Evolutionary conservation across 768 basidiomycete genomes (phyloP).

Genomic region (Lactarius deliciosus): DNA sequence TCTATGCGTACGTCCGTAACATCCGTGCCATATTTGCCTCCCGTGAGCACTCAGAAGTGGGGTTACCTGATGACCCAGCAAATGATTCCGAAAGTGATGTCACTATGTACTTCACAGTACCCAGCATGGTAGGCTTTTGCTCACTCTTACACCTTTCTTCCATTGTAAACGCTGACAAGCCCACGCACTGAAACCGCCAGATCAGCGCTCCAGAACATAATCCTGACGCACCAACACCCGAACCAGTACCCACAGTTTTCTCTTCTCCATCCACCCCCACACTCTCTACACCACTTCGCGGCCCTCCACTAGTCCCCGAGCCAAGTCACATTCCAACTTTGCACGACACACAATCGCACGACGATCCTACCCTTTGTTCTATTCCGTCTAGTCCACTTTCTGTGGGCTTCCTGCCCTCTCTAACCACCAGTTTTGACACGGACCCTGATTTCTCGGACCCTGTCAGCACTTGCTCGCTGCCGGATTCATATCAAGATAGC

Average conservation of each 20-base stretch:
- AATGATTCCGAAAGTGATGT: too few species aligned
- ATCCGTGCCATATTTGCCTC: too few species aligned
- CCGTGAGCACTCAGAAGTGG: too few species aligned
- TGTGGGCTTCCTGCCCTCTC: constrained; percentile 1
- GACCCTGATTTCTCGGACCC: constrained; percentile 2
- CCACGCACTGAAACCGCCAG: constrained; percentile 6
- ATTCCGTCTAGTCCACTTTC: constrained; percentile 11
- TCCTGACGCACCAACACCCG: not conserved
- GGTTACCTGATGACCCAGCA: too few species aligned
- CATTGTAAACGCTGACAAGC: constrained; percentile 25
- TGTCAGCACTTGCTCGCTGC: not conserved
- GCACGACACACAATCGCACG: constrained; percentile 8
- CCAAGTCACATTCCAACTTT: not conserved
- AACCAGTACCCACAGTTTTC: not conserved
- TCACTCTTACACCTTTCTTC: not conserved
- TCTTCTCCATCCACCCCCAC: not conserved
- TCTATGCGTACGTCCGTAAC: too few species aligned
- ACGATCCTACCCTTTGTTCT: constrained; percentile 7
- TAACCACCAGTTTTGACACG: not conserved
- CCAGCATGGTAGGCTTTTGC: constrained; percentile 18
- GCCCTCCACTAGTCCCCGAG: not conserved
- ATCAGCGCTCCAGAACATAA: not conserved
- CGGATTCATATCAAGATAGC: constrained; percentile 8
- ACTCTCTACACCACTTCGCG: not conserved
- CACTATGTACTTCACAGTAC: not conserved